phyloP scores from a whole-genome alignment of 208 protist species.

The Phytomonas francai region DNA sequence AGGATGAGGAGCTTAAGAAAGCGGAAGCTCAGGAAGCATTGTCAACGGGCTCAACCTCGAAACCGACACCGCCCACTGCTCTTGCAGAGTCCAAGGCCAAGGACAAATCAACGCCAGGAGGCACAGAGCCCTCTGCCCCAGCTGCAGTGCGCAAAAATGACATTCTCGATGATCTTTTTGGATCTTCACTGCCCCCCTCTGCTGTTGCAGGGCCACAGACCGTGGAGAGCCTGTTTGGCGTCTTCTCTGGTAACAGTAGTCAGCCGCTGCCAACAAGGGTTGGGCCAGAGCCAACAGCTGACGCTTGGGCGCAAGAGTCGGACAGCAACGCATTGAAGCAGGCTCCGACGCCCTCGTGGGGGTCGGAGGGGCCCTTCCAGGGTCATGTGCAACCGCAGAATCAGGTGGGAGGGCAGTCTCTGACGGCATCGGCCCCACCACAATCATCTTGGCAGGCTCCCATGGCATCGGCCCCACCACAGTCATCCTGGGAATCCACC shows the following conservation, averaged over 20 bases:
- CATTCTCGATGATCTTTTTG: constrained; percentile 72
- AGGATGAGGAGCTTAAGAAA: constrained; percentile 66
- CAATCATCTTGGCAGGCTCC: constrained; percentile 12
- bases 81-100: neutral
- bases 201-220: neutral
- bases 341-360: constrained; percentile 8
- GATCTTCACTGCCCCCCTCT: constrained; percentile 18
- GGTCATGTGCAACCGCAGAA: constrained; percentile 11
- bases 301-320: constrained; percentile 11
- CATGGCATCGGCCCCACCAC: constrained; percentile 5
- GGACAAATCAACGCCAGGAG: constrained; percentile 13
- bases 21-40: constrained; percentile 23
- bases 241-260: constrained; percentile 27
- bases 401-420: constrained; percentile 12
- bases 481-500: neutral
- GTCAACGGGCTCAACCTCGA: constrained; percentile 1
- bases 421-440: constrained; percentile 4
- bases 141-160: constrained; percentile 6
- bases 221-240: constrained; percentile 47
- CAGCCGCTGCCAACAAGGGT: constrained; percentile 8
- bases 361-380: constrained; percentile 28
- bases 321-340: constrained; percentile 1
- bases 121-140: constrained; percentile 18
- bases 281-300: constrained; percentile 12
- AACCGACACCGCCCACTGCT: constrained; percentile 8